Conservation (phyloP, 495 filamentous ascomycete species). For the Gamarada debralockiae region DNA sequence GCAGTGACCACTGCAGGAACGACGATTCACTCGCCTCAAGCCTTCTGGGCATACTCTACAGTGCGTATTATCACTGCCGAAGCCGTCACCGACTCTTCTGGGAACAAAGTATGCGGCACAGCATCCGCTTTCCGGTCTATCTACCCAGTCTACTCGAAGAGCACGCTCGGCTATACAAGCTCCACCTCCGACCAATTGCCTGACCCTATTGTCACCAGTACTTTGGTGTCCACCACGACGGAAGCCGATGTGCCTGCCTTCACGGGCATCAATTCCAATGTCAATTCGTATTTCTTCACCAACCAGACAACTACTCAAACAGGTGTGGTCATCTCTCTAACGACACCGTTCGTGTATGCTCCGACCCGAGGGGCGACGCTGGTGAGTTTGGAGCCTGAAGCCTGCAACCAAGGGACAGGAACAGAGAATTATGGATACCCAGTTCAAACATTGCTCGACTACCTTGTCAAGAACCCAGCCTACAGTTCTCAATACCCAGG, state of each 20-base stretch:
- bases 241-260: neutral
- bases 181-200: neutral
- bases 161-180: neutral
- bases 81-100: neutral
- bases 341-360: neutral
- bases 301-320: neutral
- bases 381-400: neutral
- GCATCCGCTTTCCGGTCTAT: neutral
- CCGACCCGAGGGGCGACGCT: neutral
- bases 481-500: neutral
- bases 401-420: neutral
- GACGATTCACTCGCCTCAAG: neutral
- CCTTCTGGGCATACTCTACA: neutral
- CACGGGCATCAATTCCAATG: neutral
- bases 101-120: neutral
- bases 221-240: neutral
- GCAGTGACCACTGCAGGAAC: too few relatives aligned
- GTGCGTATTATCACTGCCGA: neutral
- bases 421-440: neutral
- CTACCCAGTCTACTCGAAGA: neutral
- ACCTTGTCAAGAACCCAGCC: neutral
- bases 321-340: neutral
- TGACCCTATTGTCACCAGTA: neutral
- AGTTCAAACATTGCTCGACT: neutral
- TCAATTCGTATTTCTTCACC: neutral